These are phyloP conservation scores for Microdochium paspali DNA, from an alignment of 2,329 filamentous ascomycete genomes.

Conservation along the genomic window DNA sequence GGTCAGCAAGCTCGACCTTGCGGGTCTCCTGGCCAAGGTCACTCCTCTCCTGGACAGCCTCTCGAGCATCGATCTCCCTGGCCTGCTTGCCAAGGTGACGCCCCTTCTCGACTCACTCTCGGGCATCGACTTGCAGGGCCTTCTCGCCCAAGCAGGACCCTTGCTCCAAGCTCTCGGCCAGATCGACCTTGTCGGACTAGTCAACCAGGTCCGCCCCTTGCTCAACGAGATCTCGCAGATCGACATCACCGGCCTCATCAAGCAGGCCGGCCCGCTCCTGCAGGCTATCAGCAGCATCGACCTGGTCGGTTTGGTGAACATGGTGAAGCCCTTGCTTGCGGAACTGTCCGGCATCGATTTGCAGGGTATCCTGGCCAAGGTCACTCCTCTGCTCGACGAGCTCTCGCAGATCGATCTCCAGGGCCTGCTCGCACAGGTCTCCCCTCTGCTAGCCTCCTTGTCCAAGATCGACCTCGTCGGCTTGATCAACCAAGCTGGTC, in stretches of 20 bases:
- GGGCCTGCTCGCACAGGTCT: constrained; percentile 4
- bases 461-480: constrained; percentile 20
- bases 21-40: constrained; percentile 16
- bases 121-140: constrained; percentile 21
- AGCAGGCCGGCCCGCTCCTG: constrained; percentile 9
- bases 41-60: constrained; percentile 18
- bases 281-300: constrained; percentile 12
- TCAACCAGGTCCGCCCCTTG: constrained; percentile 17
- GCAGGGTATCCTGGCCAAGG: constrained; percentile 15
- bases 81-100: constrained; percentile 1
- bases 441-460: constrained; percentile 9
- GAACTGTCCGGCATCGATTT: constrained; percentile 24
- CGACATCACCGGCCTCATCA: constrained; percentile 8
- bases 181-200: constrained; percentile 19
- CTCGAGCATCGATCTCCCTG: constrained; percentile 14
- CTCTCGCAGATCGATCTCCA: constrained; percentile 9
- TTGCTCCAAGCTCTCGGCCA: constrained; percentile 14
- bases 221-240: constrained; percentile 11
- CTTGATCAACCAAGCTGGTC: constrained; percentile 24
- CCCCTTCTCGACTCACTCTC: constrained; percentile 8
- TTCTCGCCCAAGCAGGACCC: constrained; percentile 16
- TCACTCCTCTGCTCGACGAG: constrained; percentile 14
- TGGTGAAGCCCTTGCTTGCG: constrained; percentile 12
- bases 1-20: constrained; percentile 16
- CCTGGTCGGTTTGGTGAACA: constrained; percentile 6